Conservation (phyloP, 139 green algal species). For the Micromonas pusilla region DNA sequence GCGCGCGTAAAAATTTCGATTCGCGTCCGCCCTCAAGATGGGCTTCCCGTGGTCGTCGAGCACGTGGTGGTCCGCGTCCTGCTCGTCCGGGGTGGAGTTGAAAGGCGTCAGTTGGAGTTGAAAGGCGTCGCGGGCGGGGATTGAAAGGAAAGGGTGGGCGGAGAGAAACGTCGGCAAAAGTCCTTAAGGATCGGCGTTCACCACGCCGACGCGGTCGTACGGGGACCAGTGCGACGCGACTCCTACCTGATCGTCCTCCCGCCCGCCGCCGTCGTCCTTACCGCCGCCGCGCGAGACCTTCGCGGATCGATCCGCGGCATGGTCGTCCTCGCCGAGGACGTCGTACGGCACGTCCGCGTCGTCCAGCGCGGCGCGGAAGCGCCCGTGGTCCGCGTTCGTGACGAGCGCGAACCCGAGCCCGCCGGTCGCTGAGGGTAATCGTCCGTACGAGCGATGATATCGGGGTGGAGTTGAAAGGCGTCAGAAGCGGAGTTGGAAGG, state of each 20-base stretch:
- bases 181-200: no score
- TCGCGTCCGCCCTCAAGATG: neutral
- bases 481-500: no score
- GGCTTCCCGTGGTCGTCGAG: neutral
- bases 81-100: neutral
- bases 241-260: neutral
- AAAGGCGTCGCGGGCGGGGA: no score
- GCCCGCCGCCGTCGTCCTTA: neutral
- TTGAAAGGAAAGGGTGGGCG: no score
- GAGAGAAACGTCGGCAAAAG: no score
- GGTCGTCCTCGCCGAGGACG: neutral
- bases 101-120: no score
- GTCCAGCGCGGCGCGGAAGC: neutral
- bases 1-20: no score
- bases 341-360: neutral
- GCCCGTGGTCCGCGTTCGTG: neutral
- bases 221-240: neutral
- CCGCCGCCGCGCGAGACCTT: no score
- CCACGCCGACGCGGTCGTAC: neutral
- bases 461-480: no score
- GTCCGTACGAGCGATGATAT: no score
- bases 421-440: no score
- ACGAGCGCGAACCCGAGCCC: neutral
- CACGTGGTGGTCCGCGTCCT: neutral
- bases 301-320: no score